phyloP scores from a whole-genome alignment of 495 filamentous ascomycete genomes.

The Talaromyces nanjingensis region DNA sequence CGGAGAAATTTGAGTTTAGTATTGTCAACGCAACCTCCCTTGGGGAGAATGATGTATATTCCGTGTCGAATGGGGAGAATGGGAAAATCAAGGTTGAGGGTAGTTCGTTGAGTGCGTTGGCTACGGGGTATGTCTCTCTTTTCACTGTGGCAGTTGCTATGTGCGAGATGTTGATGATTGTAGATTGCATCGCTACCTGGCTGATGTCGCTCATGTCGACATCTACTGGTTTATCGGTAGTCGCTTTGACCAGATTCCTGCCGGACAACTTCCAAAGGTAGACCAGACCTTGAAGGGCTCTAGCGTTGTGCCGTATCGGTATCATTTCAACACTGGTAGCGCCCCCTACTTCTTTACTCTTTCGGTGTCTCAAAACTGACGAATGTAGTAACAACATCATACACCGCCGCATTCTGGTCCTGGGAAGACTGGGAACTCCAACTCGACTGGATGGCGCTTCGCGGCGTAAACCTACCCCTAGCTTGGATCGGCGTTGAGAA shows the following conservation, averaged over 20 bases:
- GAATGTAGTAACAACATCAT: constrained; percentile 43
- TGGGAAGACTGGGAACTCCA: constrained; percentile 50
- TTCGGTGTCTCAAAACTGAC: background rate
- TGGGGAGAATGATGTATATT: constrained; percentile 30
- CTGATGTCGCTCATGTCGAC: constrained; percentile 39
- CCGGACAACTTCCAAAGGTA: background rate
- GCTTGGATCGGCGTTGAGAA: constrained; percentile 49
- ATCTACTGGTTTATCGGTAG: constrained; percentile 42
- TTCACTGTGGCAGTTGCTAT: background rate
- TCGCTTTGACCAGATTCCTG: background rate
- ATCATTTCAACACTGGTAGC: constrained; percentile 35
- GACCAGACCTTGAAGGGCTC: background rate
- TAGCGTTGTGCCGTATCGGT: constrained; percentile 35
- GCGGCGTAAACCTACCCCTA: constrained; percentile 44
- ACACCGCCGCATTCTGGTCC: constrained; percentile 46
- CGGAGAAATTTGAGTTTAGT: constrained; percentile 30
- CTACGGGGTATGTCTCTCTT: constrained; percentile 30
- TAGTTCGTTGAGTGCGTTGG: constrained; percentile 36
- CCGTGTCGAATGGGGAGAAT: constrained; percentile 26
- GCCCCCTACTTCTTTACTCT: background rate
- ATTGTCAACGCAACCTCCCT: constrained; percentile 18
- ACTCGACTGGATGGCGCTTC: constrained; percentile 49
- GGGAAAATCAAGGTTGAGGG: constrained; percentile 40
- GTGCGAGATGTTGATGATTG: background rate
- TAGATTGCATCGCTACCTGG: constrained; percentile 44